These are phyloP conservation scores for Chenopodium suecicum DNA, from an alignment of 148 eudicot species.

Conservation along the genomic window DNA sequence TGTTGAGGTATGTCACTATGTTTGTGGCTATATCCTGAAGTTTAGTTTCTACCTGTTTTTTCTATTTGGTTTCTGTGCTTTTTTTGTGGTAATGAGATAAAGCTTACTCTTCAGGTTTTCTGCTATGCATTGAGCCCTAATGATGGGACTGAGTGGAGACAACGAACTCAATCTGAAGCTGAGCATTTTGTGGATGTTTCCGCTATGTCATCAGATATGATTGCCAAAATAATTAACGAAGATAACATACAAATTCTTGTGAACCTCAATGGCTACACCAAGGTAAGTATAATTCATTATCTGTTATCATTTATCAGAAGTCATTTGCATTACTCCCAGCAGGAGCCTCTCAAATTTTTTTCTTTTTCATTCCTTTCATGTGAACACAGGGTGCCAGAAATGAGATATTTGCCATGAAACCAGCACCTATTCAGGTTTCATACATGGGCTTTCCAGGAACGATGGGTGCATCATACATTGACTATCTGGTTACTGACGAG, in stretches of 20 bases:
- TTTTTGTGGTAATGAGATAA: not conserved
- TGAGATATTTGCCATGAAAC: conserved; percentile 97
- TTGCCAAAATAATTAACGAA: conserved; percentile 81
- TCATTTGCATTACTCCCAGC: not conserved
- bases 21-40: not conserved
- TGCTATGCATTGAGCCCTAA: conserved; percentile 92
- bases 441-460: conserved; percentile 99
- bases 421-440: conserved; percentile 96
- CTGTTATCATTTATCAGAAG: not conserved
- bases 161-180: conserved; percentile 76
- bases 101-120: conserved; percentile 54
- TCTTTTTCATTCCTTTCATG: not conserved
- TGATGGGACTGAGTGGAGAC: conserved; percentile 93
- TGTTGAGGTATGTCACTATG: conserved; percentile 59
- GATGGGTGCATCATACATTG: conserved; percentile 88
- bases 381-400: conserved; percentile 82
- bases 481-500: conserved; percentile 95
- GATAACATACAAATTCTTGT: conserved; percentile 85
- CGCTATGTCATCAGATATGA: conserved; percentile 75
- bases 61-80: not conserved
- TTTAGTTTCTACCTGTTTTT: not conserved
- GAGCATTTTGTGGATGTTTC: conserved; percentile 92
- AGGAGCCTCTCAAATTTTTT: not conserved
- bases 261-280: conserved; percentile 95
- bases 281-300: conserved; percentile 39